Evolutionary conservation across 768 basidiomycete genomes (phyloP).

Genomic region (Tephrocybe sp.): DNA sequence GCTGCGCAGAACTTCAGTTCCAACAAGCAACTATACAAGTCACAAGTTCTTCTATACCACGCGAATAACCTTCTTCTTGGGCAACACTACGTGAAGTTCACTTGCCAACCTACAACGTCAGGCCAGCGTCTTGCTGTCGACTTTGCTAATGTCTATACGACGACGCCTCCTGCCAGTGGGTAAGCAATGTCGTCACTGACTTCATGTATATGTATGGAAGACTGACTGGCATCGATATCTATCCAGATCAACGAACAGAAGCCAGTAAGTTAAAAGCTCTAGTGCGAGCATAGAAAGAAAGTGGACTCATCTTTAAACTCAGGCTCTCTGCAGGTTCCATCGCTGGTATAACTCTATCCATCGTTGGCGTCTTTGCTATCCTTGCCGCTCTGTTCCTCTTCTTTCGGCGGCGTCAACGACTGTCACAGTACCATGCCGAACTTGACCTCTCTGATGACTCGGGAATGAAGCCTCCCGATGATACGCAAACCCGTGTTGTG

Average conservation of each 20-base stretch:
- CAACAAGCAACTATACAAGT: slow-evolving; percentile 21
- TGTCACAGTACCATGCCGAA: neutral
- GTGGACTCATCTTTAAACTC: no score
- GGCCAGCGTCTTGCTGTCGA: slow-evolving; percentile 15
- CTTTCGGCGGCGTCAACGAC: slow-evolving; percentile 5
- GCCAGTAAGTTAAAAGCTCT: neutral
- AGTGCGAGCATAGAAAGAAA: no score
- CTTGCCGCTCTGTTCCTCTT: slow-evolving; percentile 10
- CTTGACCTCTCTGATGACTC: neutral
- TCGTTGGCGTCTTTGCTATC: slow-evolving; percentile 1
- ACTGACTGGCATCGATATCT: neutral
- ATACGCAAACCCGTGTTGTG: neutral
- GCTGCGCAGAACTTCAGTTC: slow-evolving; percentile 19
- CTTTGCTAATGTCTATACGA: slow-evolving; percentile 14
- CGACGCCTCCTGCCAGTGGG: slow-evolving; percentile 10
- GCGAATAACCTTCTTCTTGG: slow-evolving; percentile 5
- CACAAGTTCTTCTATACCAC: slow-evolving; percentile 28
- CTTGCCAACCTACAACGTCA: slow-evolving; percentile 3
- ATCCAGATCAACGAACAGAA: neutral
- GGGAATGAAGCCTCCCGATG: neutral
- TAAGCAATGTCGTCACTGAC: neutral
- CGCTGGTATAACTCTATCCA: slow-evolving; percentile 10
- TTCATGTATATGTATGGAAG: neutral
- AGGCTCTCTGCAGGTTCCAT: slow-evolving; percentile 7
- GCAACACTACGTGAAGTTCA: slow-evolving; percentile 9